phyloP scores from a whole-genome alignment of 129 eudicot species.

The Scalesia atractyloides region DNA sequence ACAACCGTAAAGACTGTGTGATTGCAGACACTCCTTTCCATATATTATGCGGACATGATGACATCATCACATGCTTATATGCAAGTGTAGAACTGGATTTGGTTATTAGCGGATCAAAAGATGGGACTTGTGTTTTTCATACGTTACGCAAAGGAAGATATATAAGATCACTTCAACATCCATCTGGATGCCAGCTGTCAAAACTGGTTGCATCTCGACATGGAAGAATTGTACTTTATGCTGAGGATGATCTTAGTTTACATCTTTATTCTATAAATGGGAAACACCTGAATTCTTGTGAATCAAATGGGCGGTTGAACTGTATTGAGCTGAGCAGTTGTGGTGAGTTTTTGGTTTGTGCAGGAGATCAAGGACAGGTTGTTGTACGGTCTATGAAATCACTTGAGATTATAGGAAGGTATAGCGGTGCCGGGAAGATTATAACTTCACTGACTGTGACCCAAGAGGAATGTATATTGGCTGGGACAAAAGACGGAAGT shows the following conservation, averaged over 20 bases:
- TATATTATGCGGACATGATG: slow-evolving; percentile 97
- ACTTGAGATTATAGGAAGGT: slow-evolving; percentile 71
- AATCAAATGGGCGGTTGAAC: slow-evolving; percentile 87
- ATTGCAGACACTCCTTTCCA: slow-evolving; percentile 85
- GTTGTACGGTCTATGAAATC: slow-evolving; percentile 88
- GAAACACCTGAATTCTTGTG: slow-evolving; percentile 68
- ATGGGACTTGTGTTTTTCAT: slow-evolving; percentile 94
- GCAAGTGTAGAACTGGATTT: slow-evolving; percentile 89
- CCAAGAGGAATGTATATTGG: slow-evolving; percentile 87
- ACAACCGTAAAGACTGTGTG: slow-evolving; percentile 66
- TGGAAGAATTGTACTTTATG: slow-evolving; percentile 72
- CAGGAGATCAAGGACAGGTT: slow-evolving; percentile 95
- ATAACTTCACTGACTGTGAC: slow-evolving; percentile 82
- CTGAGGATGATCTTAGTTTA: slow-evolving; percentile 86
- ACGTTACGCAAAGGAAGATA: slow-evolving; percentile 83
- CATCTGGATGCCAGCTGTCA: slow-evolving; percentile 70
- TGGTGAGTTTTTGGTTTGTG: slow-evolving; percentile 92
- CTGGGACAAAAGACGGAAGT: slow-evolving; percentile 95
- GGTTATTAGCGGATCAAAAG: slow-evolving; percentile 94
- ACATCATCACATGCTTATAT: slow-evolving; percentile 76
- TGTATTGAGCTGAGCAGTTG: slow-evolving; percentile 88
- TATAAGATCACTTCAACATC: slow-evolving; percentile 85
- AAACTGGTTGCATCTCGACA: slow-evolving; percentile 84
- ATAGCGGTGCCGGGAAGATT: slow-evolving; percentile 71
- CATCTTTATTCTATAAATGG: slow-evolving; percentile 88